Base-by-base conservation (phyloP, 2,329 filamentous ascomycete species). In the Hymenoscyphus fructigenus region DNA sequence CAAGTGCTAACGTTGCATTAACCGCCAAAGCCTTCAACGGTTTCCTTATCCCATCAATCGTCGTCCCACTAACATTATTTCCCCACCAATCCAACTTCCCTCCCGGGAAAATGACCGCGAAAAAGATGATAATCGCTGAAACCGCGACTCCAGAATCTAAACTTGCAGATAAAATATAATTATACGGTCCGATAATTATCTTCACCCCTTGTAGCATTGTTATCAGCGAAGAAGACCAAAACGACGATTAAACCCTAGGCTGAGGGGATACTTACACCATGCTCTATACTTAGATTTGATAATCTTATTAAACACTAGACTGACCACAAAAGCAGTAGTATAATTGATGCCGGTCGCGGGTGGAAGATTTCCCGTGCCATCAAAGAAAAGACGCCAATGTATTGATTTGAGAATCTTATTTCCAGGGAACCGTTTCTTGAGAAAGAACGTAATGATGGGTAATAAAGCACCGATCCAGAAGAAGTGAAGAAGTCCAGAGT, bases 151-250 rank as follows among this genome's bases (percentile, higher is more conserved):
- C 90, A 59, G 85, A 85, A 75, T 92, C 90, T 26, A 92, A 79
- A 1, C 86, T 89, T 0, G 89, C 89, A 26, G 89, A 91, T 0
- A 88, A 85, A 73, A 91, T 83, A 74, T 92, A 92, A 79, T 92
- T 92, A 79, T 91, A 92, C n/a, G n/a, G n/a, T n/a, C n/a, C n/a
- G n/a, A 74, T 92, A 92, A 79, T 92, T 92, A 79, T 91, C 92
- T 75, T 89, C 87, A 76, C 90, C 79, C 89, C 89, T 23, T 89
- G 88, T 91, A 17, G 82, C 82, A 32, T 90, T 83, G 74, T 68
- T 29, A 68, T 64, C 34, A 44, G 32, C 15, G 15, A 6, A 2
- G 90, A 91, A 77, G 89, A 91, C 64, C 91, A 82, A 0, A 88
- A 87, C 88, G 1, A 32, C 29, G 29, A 32, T 32, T 32, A 5